Base-by-base conservation (phyloP, 2,329 filamentous ascomycete genomes). In the Tolypocladium pustulatum region DNA sequence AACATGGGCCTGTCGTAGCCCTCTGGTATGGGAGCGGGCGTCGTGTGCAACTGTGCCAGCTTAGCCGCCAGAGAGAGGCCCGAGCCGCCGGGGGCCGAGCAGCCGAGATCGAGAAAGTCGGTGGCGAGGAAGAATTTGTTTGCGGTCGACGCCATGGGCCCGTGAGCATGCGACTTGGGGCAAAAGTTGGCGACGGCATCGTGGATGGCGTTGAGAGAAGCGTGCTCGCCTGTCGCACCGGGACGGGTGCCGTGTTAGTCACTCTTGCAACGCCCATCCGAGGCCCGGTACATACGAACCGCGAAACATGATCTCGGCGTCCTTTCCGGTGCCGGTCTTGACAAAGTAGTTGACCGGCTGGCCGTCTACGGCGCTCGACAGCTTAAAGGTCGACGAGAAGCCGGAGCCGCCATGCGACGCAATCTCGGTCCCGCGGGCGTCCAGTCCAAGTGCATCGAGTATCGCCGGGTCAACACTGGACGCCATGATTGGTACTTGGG, bases 131-230 rank as follows among this genome's bases (percentile, higher is more conserved):
- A 87, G 69, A 74, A 75, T 20, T 67, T 73, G 49, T 71, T 70
- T 0, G 85, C 83, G 2, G 76, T 78, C 1, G 72, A 76, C 32
- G 72, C 76, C 34, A 82, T 76, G 2, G 78, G 67, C 1, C 92
- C 92, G 68, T 90, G 84, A 38, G 88, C 90, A 68, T 91, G 80
- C 0, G 89, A 87, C 54, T 79, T 78, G 0, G 92, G 91, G 67
- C 89, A 93, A 57, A 97, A 82, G 37, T 81, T 81, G 1, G 91
- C 88, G 0, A 94, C 87, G 17, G 78, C 78, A 53, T 77, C 68
- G 69, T 91, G 82, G 64, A 97, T 89, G 57, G 91, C 89, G 68
- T 91, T 92, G 58, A 97, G 83, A 3, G 90, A 95, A 55, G 83
- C 82, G 68, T 91, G 87, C 73, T 97, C 93, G 61, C 92, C 90